phyloP scores from a whole-genome alignment of 176 grass and related monocot species.

The Themeda triandra region DNA sequence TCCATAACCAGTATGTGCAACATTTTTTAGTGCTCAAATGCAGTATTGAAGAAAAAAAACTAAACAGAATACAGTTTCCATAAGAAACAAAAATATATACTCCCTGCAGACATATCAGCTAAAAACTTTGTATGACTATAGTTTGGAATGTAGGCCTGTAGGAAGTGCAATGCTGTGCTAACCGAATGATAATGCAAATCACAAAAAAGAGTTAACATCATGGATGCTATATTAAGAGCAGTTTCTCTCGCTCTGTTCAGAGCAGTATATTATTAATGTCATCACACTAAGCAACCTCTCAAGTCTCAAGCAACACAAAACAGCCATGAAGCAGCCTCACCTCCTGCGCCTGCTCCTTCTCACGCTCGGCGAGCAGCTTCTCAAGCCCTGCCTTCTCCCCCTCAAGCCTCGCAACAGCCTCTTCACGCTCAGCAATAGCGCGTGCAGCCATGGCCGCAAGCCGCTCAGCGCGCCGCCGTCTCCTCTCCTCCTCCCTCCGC shows the following conservation, averaged over 20 bases:
- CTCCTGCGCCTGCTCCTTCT: conserved; percentile 90
- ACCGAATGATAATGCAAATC: not conserved
- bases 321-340: conserved; percentile 21
- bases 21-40: conserved; percentile 2
- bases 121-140: not conserved
- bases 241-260: not conserved
- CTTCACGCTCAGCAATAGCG: conserved; percentile 75
- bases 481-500: conserved; percentile 79
- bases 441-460: conserved; percentile 53
- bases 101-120: not conserved
- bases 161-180: not conserved
- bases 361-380: conserved; percentile 79
- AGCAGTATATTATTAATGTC: not conserved
- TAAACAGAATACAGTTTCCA: not conserved
- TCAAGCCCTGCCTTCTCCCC: conserved; percentile 68
- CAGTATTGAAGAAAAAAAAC: not conserved
- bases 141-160: not conserved
- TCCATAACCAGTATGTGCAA: not conserved
- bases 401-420: conserved; percentile 58
- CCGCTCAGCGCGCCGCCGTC: conserved; percentile 47
- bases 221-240: not conserved
- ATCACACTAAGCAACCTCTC: not conserved
- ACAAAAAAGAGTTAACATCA: no score
- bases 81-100: not conserved
- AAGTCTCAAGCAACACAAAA: not conserved